phyloP scores from a whole-genome alignment of 495 filamentous ascomycete species.

The Diplogelasinospora grovesii region DNA sequence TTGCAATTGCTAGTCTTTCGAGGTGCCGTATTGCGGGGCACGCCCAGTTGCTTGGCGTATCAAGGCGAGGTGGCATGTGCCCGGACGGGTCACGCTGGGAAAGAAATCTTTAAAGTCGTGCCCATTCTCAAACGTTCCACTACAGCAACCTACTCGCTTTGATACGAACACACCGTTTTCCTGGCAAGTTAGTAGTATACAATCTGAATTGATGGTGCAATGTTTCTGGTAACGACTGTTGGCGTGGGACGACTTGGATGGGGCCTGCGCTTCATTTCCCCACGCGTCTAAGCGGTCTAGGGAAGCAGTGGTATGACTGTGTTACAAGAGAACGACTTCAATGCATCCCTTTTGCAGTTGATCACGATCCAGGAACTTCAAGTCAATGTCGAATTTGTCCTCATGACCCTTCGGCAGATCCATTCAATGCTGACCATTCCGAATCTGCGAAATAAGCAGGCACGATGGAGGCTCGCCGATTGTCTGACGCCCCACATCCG shows the following conservation, averaged over 20 bases:
- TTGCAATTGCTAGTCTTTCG: too few species aligned
- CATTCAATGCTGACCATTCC: conserved; percentile 11
- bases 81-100: too few species aligned
- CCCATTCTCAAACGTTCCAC: too few species aligned
- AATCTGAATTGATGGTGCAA: neutral
- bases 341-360: conserved; percentile 8
- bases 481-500: neutral
- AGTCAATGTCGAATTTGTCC: conserved; percentile 10
- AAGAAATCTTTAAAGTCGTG: too few species aligned
- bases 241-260: too few species aligned
- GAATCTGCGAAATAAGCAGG: conserved; percentile 11
- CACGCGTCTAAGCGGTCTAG: conserved; percentile 11
- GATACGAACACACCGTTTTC: too few species aligned
- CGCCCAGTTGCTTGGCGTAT: neutral
- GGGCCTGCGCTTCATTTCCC: too few species aligned
- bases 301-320: conserved; percentile 4
- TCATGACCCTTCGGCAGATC: conserved; percentile 12
- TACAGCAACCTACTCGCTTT: too few species aligned
- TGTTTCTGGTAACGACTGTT: too few species aligned
- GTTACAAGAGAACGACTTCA: conserved; percentile 5
- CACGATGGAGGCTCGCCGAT: conserved; percentile 2
- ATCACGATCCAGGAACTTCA: neutral
- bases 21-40: neutral
- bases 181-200: too few species aligned
- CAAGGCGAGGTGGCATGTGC: too few species aligned